Conservation (phyloP, 192 early-diverging fungal species). For the Backusella sp. region DNA sequence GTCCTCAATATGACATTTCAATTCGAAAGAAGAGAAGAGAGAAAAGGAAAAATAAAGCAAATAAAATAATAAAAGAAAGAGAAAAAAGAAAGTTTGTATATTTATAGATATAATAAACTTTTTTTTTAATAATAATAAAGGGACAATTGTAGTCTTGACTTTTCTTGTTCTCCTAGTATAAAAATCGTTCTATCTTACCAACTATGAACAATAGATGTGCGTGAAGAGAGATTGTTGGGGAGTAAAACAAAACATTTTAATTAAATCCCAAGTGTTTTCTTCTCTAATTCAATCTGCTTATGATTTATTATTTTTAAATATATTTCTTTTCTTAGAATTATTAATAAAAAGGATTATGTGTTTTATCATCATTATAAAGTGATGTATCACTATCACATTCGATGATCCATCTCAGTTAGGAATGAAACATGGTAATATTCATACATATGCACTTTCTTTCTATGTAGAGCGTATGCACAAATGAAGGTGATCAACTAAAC, state of each 20-base stretch:
- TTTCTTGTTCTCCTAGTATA: constrained; percentile 1
- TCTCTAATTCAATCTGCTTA: background rate
- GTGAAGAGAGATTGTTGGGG: background rate
- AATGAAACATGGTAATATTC: background rate
- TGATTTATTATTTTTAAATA: background rate
- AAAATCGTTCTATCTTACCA: background rate
- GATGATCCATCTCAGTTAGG: background rate
- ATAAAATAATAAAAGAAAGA: background rate
- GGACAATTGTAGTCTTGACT: constrained; percentile 1
- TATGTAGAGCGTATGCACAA: background rate
- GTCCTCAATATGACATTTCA: background rate
- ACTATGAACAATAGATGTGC: background rate
- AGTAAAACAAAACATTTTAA: background rate
- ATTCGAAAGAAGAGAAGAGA: background rate
- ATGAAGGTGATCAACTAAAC: too few species aligned
- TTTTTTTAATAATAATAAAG: background rate
- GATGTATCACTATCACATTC: background rate
- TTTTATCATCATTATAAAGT: background rate
- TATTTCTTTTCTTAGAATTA: constrained; percentile 1
- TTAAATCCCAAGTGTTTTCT: constrained; percentile 3
- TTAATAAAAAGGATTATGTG: background rate
- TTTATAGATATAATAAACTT: background rate
- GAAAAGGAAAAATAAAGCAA: background rate
- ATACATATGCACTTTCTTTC: background rate
- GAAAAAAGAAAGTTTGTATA: background rate